Evolutionary conservation across 345 rosid species (phyloP).

Genomic region (Streptanthus diversifolius): DNA sequence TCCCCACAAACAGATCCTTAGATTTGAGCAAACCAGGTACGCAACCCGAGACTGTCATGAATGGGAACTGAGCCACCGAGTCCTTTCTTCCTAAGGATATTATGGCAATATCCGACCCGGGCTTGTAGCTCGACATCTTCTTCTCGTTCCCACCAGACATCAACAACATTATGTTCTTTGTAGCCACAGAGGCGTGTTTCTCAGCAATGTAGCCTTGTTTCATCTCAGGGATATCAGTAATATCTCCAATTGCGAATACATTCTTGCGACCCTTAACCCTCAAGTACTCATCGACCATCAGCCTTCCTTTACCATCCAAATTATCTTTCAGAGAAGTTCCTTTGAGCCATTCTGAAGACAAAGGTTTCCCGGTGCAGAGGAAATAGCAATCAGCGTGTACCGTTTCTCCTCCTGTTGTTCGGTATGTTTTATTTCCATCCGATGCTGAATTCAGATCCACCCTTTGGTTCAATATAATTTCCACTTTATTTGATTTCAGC

Average conservation of each 20-base stretch:
- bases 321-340: conserved; percentile 47
- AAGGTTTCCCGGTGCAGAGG: conserved; percentile 50
- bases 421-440: conserved; percentile 43
- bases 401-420: conserved; percentile 57
- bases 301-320: conserved; percentile 49
- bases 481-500: conserved; percentile 55
- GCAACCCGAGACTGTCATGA: conserved; percentile 49
- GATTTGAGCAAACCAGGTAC: conserved; percentile 79
- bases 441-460: conserved; percentile 51
- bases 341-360: conserved; percentile 54
- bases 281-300: conserved; percentile 53
- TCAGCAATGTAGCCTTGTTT: conserved; percentile 81
- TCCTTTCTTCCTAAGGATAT: conserved; percentile 76
- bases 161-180: conserved; percentile 63
- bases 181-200: conserved; percentile 57
- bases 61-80: conserved; percentile 72
- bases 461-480: conserved; percentile 59
- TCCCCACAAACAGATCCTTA: conserved; percentile 68
- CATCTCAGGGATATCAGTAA: conserved; percentile 57
- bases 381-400: conserved; percentile 58
- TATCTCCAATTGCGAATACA: conserved; percentile 58
- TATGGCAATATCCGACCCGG: conserved; percentile 46
- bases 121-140: conserved; percentile 51
- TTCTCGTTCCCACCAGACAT: conserved; percentile 55
- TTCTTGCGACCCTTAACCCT: conserved; percentile 43